These are phyloP conservation scores for Aegilops bicornis DNA, from an alignment of 176 grass and related monocot genomes.

Conservation along the genomic window DNA sequence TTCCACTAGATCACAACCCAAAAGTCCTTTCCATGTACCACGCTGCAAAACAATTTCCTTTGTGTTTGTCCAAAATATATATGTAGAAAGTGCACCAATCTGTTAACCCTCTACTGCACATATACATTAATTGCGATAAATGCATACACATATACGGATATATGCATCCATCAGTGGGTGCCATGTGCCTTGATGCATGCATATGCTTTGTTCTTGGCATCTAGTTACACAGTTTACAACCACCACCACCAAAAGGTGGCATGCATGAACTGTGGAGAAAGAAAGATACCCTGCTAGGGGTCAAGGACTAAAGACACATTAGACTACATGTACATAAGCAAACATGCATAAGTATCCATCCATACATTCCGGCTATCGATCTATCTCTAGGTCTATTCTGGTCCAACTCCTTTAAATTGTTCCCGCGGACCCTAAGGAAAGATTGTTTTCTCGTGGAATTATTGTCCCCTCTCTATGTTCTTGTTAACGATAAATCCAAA, in stretches of 20 bases:
- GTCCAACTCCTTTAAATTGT: slow-evolving; percentile 44
- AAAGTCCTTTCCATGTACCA: slow-evolving; percentile 14
- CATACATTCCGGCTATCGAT: background rate
- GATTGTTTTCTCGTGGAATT: slow-evolving; percentile 30
- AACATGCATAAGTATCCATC: slow-evolving; percentile 18
- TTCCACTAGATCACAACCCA: slow-evolving; percentile 21
- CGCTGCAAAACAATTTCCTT: slow-evolving; percentile 10
- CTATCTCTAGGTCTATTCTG: background rate
- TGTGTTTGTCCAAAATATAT: background rate
- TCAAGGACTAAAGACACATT: slow-evolving; percentile 21
- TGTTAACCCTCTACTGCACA: background rate
- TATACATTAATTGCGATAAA: background rate
- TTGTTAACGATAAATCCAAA: slow-evolving; percentile 25
- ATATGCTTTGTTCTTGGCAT: slow-evolving; percentile 23
- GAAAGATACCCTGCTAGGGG: slow-evolving; percentile 32
- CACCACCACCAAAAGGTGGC: slow-evolving; percentile 23
- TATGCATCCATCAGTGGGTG: slow-evolving; percentile 22
- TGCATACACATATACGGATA: background rate
- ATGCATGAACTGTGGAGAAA: slow-evolving; percentile 23
- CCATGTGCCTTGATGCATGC: slow-evolving; percentile 32
- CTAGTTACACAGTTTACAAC: slow-evolving; percentile 18
- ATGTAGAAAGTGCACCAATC: background rate
- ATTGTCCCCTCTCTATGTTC: slow-evolving; percentile 30
- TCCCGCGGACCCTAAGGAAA: slow-evolving; percentile 33
- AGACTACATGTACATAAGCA: slow-evolving; percentile 20